Evolutionary conservation across 2,329 filamentous ascomycete species (phyloP), one percentile per base, ranked within the genome.

Genomic region (Calonectria naviculata): DNA sequence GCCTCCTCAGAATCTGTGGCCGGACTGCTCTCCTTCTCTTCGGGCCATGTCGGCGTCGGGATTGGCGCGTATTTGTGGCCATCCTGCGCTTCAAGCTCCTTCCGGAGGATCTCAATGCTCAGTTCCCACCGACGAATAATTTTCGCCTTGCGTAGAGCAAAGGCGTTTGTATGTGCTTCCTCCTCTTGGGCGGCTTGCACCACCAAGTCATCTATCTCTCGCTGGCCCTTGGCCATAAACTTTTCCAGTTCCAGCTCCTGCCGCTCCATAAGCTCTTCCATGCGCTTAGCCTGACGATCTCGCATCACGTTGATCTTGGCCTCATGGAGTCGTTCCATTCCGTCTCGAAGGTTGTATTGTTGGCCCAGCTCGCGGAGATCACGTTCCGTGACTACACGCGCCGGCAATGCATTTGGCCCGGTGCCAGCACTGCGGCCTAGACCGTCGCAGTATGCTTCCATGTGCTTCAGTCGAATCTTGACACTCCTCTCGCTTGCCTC

Each of bases 401-500:
- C 82, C 4, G 88, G 88, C 80, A 88, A 65, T 6, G 73, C 58
- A 29, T 42, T 56, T 9, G 64, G 84, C 4, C 79, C 74, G 1
- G 79, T 75, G 38, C 76, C 81, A 2, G 82, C 80, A 28, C 80
- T 83, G 36, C 84, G 84, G 5, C 87, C 88, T 1, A 89, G 80
- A 5, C 87, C 86, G 70, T 90, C 86, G 75, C 90, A 92, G 78
- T 92, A 92, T 7, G 89, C 90, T 75, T 92, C 90, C 90, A 92
- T 92, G 74, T 92, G 88, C 77, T 87, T 88, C n/a, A 92, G 82
- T 17, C 90, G 86, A 42, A 90, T 88, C 36, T 84, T 84, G 42
- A 92, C 85, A 73, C 88, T 90, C 69, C 85, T 84, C 77, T 91
- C 89, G 65, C 87, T 87, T 74, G 90, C 88, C 64, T 91, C 88